phyloP scores from a whole-genome alignment of 139 green algal genomes.

The Chlorella sp. region DNA sequence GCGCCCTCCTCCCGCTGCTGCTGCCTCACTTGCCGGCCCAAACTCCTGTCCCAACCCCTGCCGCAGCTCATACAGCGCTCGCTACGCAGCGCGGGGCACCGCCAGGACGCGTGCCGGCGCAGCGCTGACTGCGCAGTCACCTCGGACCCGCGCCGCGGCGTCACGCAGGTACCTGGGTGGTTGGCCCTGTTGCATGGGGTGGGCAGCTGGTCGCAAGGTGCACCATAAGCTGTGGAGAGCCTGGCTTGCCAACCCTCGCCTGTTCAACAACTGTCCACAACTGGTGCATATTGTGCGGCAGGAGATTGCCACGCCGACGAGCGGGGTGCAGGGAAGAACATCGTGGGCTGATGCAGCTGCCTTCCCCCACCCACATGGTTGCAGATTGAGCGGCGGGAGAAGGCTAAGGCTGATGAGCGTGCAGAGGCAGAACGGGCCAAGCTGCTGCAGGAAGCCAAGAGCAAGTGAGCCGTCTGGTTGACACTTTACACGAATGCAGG shows the following conservation, averaged over 20 bases:
- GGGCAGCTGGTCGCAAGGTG: no score
- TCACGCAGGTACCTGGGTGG: neutral
- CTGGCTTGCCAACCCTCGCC: no score
- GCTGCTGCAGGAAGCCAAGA: conserved; percentile 37
- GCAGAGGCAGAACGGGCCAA: conserved; percentile 28
- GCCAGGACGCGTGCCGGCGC: conserved; percentile 15
- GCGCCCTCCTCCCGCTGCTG: neutral
- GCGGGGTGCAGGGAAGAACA: no score
- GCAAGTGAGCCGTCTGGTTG: conserved; percentile 20
- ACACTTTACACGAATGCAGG: neutral
- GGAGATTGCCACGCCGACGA: no score
- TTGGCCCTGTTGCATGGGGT: no score
- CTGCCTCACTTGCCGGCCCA: neutral
- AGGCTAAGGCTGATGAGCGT: conserved; percentile 31
- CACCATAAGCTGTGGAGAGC: no score
- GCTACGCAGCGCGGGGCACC: conserved; percentile 20
- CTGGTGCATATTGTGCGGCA: no score
- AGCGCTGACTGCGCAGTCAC: neutral
- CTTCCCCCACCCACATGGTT: neutral
- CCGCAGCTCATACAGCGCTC: conserved; percentile 3
- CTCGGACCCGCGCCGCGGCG: conserved; percentile 14
- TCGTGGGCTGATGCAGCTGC: no score
- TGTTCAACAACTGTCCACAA: no score
- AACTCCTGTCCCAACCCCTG: neutral
- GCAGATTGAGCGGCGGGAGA: conserved; percentile 31